Evolutionary conservation across 441 rosid species (phyloP), one percentile per base, ranked within the genome.

Genomic region (Brassica balearica): DNA sequence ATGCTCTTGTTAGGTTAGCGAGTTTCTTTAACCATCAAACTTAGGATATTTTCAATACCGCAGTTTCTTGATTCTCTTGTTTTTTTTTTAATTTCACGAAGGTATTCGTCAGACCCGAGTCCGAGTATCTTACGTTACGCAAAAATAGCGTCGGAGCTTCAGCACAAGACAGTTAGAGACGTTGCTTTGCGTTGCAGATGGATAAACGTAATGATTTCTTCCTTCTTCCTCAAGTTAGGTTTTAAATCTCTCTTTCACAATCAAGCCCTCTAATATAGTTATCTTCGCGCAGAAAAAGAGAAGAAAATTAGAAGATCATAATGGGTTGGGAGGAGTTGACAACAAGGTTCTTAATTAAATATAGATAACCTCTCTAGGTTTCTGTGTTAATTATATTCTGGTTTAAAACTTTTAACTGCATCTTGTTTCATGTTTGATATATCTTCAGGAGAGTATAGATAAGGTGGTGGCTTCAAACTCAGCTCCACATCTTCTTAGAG

Each of bases 181-280:
- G 94, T 93, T 77, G 97, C 94, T 12, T 19, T 82, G 71, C 94
- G 97, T 69, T 85, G 90, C 78, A 82, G 82, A 77, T 91, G 96
- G 97, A 82, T 87, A 85, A 72, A 78, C 43, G 92, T 90, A 82
- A 81, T 86, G 38, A 17, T 17, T 17, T 5, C 22, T 55, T 58
- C n/a, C 62, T 9, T 58, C 43, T 2, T 73, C 71, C 11, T 65
- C 71, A 63, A 56, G 66, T 55, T 73, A 23, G 46, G 51, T 55
- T 36, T 8, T 8, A 36, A 17, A 17, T 70, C 56, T 36, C 19
- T 19, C 68, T 19, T 74, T 56, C 20, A 46, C 53, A 46, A 46
- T 46, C 48, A 41, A 2, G 10, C n/a, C 48, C n/a, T 32, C 11
- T 46, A 4, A 46, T 46, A 46, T 46, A 11, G 53, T 46, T 46